These are phyloP conservation scores for Gloeophyllum trabeum DNA, from an alignment of 768 basidiomycete genomes.

Conservation along the genomic window DNA sequence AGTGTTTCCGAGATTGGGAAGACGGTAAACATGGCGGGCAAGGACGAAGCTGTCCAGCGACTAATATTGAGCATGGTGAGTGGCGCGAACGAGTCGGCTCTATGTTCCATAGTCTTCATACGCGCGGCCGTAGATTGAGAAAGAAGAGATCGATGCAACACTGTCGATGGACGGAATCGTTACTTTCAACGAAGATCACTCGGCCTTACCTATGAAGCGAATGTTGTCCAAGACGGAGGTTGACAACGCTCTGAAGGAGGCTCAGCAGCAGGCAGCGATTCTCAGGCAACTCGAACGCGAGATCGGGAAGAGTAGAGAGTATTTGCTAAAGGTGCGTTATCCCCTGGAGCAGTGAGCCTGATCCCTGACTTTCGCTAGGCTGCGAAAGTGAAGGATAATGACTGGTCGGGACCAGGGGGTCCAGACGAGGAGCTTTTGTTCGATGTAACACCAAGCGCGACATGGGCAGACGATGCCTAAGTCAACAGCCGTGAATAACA, in stretches of 20 bases:
- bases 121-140: slow-evolving; percentile 44
- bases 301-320: slow-evolving; percentile 58
- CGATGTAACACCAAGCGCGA: background rate
- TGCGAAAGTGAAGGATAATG: slow-evolving; percentile 7
- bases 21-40: slow-evolving; percentile 35
- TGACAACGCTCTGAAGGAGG: slow-evolving; percentile 40
- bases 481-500: too few species aligned
- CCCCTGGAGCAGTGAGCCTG: too few species aligned
- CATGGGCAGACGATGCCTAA: background rate
- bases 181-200: slow-evolving; percentile 55
- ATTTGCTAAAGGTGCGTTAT: slow-evolving; percentile 49
- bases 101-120: too few species aligned
- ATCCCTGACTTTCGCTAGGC: too few species aligned
- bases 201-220: slow-evolving; percentile 20
- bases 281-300: slow-evolving; percentile 42
- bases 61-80: slow-evolving; percentile 68
- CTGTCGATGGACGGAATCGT: slow-evolving; percentile 64
- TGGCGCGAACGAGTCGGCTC: slow-evolving; percentile 1
- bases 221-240: slow-evolving; percentile 49
- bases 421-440: background rate
- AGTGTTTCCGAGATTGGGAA: slow-evolving; percentile 62
- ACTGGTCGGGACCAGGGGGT: background rate
- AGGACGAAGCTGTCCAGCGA: slow-evolving; percentile 38
- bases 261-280: slow-evolving; percentile 41
- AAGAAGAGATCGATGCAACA: slow-evolving; percentile 55